A percentile compares a stretch with the other conserved stretches of the same genome.
Evolutionary conservation across 495 filamentous ascomycete genomes (phyloP).

Genomic region (Pyrenopolyporus hunteri): DNA sequence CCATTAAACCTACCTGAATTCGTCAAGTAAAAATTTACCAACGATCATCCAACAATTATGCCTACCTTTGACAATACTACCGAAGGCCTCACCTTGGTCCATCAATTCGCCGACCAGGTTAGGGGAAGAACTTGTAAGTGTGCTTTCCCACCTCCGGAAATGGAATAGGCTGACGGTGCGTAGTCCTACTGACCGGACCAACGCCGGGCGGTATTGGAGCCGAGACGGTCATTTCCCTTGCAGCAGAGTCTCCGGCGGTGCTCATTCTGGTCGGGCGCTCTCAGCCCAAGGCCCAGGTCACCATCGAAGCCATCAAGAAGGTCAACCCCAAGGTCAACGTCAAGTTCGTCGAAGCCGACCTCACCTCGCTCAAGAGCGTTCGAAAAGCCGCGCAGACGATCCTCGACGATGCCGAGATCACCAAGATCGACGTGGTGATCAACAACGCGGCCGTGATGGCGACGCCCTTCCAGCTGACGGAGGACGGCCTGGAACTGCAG

Average conservation of each 20-base stretch:
- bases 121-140: slow-evolving; percentile 48
- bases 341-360: slow-evolving; percentile 55
- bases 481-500: slow-evolving; percentile 59
- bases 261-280: slow-evolving; percentile 54
- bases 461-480: slow-evolving; percentile 47
- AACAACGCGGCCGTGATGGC: slow-evolving; percentile 76
- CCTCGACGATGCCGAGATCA: slow-evolving; percentile 50
- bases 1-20: not conserved
- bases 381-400: slow-evolving; percentile 57
- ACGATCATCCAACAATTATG: slow-evolving; percentile 22
- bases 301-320: slow-evolving; percentile 48
- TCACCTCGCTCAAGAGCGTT: slow-evolving; percentile 55
- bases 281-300: slow-evolving; percentile 45
- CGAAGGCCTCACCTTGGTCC: slow-evolving; percentile 44
- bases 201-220: slow-evolving; percentile 55
- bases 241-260: slow-evolving; percentile 47
- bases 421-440: slow-evolving; percentile 67
- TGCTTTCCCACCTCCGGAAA: not conserved
- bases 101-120: slow-evolving; percentile 47
- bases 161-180: slow-evolving; percentile 2
- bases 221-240: slow-evolving; percentile 52
- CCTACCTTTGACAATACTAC: slow-evolving; percentile 35
- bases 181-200: slow-evolving; percentile 58
- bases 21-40: no score
- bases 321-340: slow-evolving; percentile 47